phyloP scores from a whole-genome alignment of 805 yeast species.

The Clavispora asparagi region DNA sequence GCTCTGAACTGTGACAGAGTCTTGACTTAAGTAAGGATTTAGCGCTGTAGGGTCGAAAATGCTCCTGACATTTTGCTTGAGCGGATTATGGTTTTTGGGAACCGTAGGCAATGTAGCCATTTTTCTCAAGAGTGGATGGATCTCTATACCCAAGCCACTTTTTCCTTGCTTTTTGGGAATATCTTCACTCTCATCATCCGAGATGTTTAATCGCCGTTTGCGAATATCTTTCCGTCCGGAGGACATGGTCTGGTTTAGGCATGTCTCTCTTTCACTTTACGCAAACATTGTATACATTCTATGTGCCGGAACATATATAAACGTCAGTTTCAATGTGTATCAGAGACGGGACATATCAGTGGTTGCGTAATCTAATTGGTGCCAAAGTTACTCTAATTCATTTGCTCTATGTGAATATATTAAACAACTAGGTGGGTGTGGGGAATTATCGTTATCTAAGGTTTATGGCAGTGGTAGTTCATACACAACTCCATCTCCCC shows the following conservation, averaged over 20 bases:
- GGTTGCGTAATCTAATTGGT: too few species aligned
- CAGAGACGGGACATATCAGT: too few species aligned
- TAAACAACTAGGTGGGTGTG: too few species aligned
- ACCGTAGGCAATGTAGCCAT: slow-evolving; percentile 22
- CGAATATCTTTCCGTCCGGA: not conserved
- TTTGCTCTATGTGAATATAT: too few species aligned
- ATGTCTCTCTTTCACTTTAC: not conserved
- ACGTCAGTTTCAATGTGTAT: too few species aligned
- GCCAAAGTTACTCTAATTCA: too few species aligned
- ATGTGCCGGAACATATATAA: not conserved
- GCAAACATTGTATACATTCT: not conserved
- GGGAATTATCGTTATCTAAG: too few species aligned
- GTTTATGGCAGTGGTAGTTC: not conserved
- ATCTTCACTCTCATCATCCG: not conserved
- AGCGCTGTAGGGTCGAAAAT: slow-evolving; percentile 30
- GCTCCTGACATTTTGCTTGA: slow-evolving; percentile 21
- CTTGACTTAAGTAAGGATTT: slow-evolving; percentile 36
- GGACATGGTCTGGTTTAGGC: not conserved
- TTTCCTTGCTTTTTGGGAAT: not conserved
- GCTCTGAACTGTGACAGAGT: slow-evolving; percentile 3
- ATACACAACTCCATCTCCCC: not conserved
- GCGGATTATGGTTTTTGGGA: slow-evolving; percentile 24
- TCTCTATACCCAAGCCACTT: slow-evolving; percentile 28
- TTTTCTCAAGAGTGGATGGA: slow-evolving; percentile 34
- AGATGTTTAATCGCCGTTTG: not conserved